Evolutionary conservation across 345 rosid species (phyloP).

Genomic region (Eucalyptus grandis): DNA sequence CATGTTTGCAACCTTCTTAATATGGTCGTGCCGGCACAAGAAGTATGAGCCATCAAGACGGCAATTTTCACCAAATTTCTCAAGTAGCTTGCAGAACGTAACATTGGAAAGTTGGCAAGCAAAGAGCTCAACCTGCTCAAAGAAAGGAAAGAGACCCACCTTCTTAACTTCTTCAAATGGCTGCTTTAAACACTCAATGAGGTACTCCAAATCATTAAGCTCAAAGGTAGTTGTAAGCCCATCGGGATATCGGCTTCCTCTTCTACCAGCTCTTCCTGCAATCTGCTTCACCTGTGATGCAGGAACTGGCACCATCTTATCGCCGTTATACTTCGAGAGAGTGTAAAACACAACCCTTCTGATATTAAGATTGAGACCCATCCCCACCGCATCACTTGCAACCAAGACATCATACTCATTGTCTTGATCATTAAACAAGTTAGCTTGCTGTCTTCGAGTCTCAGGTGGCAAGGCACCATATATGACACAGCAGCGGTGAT

Average conservation of each 20-base stretch:
- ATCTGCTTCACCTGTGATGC: conserved; percentile 93
- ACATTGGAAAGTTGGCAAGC: conserved; percentile 52
- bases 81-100: conserved; percentile 53
- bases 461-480: conserved; percentile 96
- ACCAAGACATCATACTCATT: conserved; percentile 90
- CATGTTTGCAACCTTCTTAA: conserved; percentile 94
- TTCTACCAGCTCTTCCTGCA: conserved; percentile 94
- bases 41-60: conserved; percentile 82
- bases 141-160: conserved; percentile 87
- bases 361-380: conserved; percentile 93
- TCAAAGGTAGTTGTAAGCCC: conserved; percentile 80
- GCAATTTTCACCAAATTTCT: conserved; percentile 67
- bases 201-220: conserved; percentile 57
- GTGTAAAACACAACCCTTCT: conserved; percentile 76
- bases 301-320: conserved; percentile 68
- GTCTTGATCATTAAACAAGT: conserved; percentile 73
- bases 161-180: conserved; percentile 75
- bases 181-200: conserved; percentile 75
- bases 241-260: conserved; percentile 85
- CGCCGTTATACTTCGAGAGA: conserved; percentile 77
- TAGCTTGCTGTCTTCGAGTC: conserved; percentile 92
- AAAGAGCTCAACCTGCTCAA: conserved; percentile 88
- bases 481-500: conserved; percentile 88
- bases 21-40: conserved; percentile 68
- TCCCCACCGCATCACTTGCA: conserved; percentile 96